These are phyloP conservation scores for Pseudogymnoascus sp. DNA, from an alignment of 2,329 filamentous ascomycete species.

Conservation along the genomic window DNA sequence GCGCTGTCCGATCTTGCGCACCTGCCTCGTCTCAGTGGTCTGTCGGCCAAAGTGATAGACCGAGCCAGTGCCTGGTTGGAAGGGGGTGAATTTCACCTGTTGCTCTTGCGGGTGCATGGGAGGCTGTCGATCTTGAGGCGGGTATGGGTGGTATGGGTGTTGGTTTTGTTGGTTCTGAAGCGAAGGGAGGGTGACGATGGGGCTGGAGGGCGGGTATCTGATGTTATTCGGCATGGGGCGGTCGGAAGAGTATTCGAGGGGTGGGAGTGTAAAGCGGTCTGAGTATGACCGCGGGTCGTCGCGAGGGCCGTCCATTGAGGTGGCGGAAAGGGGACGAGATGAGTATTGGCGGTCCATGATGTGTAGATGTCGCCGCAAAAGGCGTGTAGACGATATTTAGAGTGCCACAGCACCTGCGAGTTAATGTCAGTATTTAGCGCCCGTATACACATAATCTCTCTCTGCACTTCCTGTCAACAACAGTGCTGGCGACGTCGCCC, in stretches of 20 bases:
- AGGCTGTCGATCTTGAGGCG: neutral
- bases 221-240: neutral
- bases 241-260: neutral
- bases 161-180: neutral
- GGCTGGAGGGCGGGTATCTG: slow-evolving; percentile 4
- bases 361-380: neutral
- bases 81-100: neutral
- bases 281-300: neutral
- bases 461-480: neutral
- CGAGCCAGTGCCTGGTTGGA: neutral
- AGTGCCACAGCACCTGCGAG: neutral
- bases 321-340: neutral
- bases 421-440: neutral
- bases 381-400: neutral
- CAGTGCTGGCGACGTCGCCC: neutral
- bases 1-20: slow-evolving; percentile 2
- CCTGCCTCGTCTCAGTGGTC: neutral
- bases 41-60: neutral
- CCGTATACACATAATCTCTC: neutral
- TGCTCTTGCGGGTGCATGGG: slow-evolving; percentile 4
- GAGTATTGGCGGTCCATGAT: slow-evolving; percentile 1
- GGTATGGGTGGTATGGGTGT: neutral
- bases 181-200: neutral
- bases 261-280: neutral
- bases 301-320: neutral